Evolutionary conservation across 148 eudicot genomes (phyloP).

Genomic region (Vaccinium vitisidaea): DNA sequence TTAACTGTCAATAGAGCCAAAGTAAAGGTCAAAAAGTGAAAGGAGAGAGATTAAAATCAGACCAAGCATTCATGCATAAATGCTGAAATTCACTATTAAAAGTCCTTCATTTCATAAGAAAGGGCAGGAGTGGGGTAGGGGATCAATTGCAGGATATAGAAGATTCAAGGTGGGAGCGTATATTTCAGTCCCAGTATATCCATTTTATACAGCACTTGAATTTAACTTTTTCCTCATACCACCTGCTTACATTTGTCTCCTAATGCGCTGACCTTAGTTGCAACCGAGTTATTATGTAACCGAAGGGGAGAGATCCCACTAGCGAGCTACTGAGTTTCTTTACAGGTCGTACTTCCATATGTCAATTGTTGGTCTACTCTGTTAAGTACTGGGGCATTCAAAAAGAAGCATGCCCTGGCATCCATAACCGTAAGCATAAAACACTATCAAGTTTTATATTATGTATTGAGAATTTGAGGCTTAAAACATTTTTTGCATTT

Average conservation of each 20-base stretch:
- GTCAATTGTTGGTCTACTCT: neutral
- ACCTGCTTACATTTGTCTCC: neutral
- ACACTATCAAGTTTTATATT: neutral
- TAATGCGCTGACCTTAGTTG: neutral
- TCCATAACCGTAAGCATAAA: neutral
- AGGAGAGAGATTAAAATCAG: neutral
- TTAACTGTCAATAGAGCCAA: conserved; percentile 1
- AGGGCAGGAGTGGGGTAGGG: neutral
- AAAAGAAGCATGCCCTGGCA: neutral
- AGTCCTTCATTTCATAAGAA: neutral
- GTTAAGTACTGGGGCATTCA: neutral
- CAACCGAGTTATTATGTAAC: neutral
- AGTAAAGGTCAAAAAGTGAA: neutral
- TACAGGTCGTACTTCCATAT: neutral
- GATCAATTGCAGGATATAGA: neutral
- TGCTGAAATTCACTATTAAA: neutral
- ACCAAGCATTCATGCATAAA: neutral
- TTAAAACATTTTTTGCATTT: neutral
- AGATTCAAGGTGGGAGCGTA: neutral
- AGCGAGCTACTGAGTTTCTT: neutral
- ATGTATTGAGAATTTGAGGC: neutral
- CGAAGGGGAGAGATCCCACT: neutral
- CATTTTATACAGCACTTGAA: neutral
- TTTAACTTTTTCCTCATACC: neutral
- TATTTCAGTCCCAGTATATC: neutral